These are phyloP conservation scores for Aechmea fasciata DNA, from an alignment of 176 grass and related monocot species.

Conservation along the genomic window DNA sequence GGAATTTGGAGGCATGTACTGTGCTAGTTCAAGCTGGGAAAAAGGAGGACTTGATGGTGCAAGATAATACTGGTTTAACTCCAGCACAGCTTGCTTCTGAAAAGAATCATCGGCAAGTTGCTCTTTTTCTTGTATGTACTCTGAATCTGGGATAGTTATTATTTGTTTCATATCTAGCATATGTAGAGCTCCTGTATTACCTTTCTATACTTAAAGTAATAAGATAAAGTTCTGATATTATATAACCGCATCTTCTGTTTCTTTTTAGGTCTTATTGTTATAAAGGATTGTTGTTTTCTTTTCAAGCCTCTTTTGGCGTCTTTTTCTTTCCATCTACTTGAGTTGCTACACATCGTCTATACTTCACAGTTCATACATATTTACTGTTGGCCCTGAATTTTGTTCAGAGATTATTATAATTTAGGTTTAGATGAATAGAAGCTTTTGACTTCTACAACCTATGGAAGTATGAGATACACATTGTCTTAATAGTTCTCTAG, in stretches of 20 bases:
- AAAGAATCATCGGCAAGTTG: conserved; percentile 87
- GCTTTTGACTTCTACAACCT: too few relatives aligned
- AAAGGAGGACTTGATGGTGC: conserved; percentile 81
- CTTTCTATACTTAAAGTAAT: not conserved
- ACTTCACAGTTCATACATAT: not conserved
- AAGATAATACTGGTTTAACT: conserved; percentile 95
- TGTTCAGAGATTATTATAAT: too few relatives aligned
- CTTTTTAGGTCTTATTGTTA: not conserved
- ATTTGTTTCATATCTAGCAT: not conserved
- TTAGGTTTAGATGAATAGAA: too few relatives aligned
- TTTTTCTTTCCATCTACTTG: not conserved
- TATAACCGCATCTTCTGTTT: not conserved
- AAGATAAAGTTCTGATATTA: not conserved
- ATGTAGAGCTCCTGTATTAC: not conserved
- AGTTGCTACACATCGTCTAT: not conserved
- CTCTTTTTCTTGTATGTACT: conserved; percentile 96
- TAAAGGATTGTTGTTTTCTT: not conserved
- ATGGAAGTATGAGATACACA: too few relatives aligned
- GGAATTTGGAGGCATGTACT: conserved; percentile 85
- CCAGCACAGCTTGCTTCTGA: conserved; percentile 85
- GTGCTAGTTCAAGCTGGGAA: conserved; percentile 97
- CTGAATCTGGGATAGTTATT: conserved; percentile 7
- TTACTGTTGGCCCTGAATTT: too few relatives aligned
- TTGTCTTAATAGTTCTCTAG: too few relatives aligned
- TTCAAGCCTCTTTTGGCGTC: not conserved